A percentile compares a stretch with the other conserved stretches of the same genome.
Conservation (phyloP, 305 asterid genomes). For the Stenogyne calaminthoides region DNA sequence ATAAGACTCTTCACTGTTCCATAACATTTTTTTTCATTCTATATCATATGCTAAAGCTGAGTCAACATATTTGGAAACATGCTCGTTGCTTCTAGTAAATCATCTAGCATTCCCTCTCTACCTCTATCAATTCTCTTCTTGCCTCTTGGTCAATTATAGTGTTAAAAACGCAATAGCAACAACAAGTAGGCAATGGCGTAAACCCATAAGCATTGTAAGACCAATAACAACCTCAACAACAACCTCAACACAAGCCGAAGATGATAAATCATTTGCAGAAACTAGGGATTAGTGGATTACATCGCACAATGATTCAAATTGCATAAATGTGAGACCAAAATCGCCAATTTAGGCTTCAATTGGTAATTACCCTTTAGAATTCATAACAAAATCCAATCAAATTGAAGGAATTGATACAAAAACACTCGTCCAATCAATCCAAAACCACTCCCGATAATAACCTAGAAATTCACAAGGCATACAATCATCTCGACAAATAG, state of each 20-base stretch:
- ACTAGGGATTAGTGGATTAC: neutral
- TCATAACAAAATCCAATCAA: neutral
- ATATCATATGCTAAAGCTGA: neutral
- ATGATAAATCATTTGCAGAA: neutral
- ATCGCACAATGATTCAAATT: neutral
- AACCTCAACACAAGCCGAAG: too few relatives aligned
- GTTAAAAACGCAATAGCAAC: neutral
- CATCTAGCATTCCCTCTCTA: neutral
- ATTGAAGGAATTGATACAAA: neutral
- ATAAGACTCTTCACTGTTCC: conserved; percentile 3
- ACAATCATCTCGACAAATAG: neutral
- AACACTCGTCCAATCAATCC: neutral
- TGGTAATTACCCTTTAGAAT: neutral
- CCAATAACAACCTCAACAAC: too few relatives aligned
- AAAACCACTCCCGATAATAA: neutral
- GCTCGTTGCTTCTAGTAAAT: neutral
- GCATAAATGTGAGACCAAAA: neutral
- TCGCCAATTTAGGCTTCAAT: conserved; percentile 15
- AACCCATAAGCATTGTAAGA: neutral
- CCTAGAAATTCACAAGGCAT: neutral
- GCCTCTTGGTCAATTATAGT: neutral
- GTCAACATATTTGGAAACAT: conserved; percentile 1
- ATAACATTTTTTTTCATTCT: neutral
- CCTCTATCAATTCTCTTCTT: conserved; percentile 18
- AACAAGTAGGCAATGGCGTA: too few relatives aligned